Evolutionary conservation across 352 stramenopile species (phyloP).

Genomic region (Pythium catenulatum): DNA sequence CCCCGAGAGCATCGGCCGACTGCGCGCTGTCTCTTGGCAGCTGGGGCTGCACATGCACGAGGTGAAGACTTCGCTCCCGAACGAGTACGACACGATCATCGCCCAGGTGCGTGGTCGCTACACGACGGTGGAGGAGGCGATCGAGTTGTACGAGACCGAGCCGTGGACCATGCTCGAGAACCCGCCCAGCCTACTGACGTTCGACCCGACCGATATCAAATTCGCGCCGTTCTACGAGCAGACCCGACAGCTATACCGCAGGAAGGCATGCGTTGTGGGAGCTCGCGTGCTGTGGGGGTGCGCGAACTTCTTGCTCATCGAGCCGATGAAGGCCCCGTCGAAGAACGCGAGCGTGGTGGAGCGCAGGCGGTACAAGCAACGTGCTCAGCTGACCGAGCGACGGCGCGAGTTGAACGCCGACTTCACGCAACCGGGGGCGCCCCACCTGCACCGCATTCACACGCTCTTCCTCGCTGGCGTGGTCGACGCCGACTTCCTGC

Average conservation of each 20-base stretch:
- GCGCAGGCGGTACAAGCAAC: not conserved
- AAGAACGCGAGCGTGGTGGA: not conserved
- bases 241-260: not conserved
- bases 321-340: not conserved
- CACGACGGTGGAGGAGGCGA: not conserved
- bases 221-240: not conserved
- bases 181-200: not conserved
- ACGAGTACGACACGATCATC: not conserved
- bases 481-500: not conserved
- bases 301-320: not conserved
- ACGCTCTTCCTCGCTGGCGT: not conserved
- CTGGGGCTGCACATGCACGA: not conserved
- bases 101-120: not conserved
- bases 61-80: not conserved
- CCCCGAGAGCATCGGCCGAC: not conserved
- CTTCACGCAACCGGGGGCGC: not conserved
- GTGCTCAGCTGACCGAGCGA: not conserved
- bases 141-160: not conserved
- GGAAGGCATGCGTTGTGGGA: too few relatives aligned
- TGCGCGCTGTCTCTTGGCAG: not conserved
- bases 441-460: not conserved
- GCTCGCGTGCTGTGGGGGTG: not conserved
- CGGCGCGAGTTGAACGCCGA: not conserved
- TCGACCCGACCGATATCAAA: not conserved
- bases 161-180: not conserved